Conservation (phyloP, 2,329 filamentous ascomycete genomes). For the Phaeosphaeriaceae sp. region DNA sequence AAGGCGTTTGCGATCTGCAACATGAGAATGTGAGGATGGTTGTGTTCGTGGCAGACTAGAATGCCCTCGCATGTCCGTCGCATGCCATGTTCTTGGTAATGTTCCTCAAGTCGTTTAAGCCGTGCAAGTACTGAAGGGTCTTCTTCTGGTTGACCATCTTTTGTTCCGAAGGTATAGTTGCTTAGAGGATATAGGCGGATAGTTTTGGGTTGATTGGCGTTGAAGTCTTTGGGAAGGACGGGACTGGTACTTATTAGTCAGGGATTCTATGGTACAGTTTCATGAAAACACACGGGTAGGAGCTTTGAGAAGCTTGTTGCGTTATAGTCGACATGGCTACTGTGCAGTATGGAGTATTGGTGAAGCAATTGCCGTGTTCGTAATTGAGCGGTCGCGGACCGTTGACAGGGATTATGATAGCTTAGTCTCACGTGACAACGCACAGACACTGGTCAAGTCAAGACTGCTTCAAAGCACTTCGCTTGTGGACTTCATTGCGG, state of each 20-base stretch:
- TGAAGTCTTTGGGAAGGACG: slow-evolving; percentile 81
- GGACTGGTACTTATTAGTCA: slow-evolving; percentile 58
- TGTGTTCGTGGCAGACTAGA: slow-evolving; percentile 97
- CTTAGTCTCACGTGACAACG: slow-evolving; percentile 8
- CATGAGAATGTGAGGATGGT: slow-evolving; percentile 98
- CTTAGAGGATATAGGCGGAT: slow-evolving; percentile 93
- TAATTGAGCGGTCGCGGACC: slow-evolving; percentile 16
- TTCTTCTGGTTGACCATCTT: slow-evolving; percentile 97
- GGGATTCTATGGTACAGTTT: background rate
- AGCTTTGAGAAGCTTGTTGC: slow-evolving; percentile 75
- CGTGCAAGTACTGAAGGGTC: slow-evolving; percentile 94
- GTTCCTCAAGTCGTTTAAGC: slow-evolving; percentile 92
- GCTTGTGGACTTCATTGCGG: background rate
- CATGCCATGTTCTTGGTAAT: slow-evolving; percentile 93
- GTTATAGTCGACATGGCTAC: slow-evolving; percentile 81
- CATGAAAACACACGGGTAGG: slow-evolving; percentile 62
- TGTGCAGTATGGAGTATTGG: slow-evolving; percentile 11
- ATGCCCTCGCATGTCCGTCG: slow-evolving; percentile 96
- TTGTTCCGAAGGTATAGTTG: slow-evolving; percentile 98
- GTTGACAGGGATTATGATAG: slow-evolving; percentile 15
- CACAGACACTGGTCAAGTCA: slow-evolving; percentile 1
- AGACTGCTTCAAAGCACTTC: slow-evolving; percentile 1
- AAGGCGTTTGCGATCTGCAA: slow-evolving; percentile 99
- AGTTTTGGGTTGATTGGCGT: slow-evolving; percentile 84
- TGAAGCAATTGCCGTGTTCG: slow-evolving; percentile 13